A percentile compares a stretch with the other conserved stretches of the same genome.
These are phyloP conservation scores for Ambrosia hybrid DNA, from an alignment of 140 eudicot genomes.

Conservation along the genomic window DNA sequence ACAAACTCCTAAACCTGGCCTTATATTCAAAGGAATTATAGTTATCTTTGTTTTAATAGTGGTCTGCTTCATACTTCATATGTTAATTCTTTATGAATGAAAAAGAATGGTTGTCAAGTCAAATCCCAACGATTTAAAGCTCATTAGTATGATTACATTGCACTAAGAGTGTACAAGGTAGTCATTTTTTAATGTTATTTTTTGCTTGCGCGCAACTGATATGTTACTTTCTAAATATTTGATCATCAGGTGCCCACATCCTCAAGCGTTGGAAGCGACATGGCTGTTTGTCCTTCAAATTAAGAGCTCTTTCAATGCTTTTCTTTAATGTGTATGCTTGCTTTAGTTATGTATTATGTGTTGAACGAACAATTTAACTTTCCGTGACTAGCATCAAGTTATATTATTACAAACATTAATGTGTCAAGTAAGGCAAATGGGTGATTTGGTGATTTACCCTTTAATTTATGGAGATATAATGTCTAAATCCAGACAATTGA, in stretches of 20 bases:
- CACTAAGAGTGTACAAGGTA: not conserved
- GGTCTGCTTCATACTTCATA: no score
- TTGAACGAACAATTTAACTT: no score
- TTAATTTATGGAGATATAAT: not conserved
- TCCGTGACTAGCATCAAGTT: not conserved
- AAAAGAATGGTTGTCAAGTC: no score
- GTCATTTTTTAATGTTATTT: not conserved
- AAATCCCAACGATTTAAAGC: no score
- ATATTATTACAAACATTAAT: no score
- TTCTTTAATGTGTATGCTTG: not conserved
- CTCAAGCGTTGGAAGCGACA: not conserved
- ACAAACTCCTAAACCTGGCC: no score
- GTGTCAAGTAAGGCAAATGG: not conserved
- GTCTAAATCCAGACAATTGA: not conserved
- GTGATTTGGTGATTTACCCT: not conserved
- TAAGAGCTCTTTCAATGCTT: constrained; percentile 1
- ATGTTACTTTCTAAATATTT: not conserved
- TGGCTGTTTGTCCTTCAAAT: not conserved
- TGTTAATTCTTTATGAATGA: no score
- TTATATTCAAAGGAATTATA: no score
- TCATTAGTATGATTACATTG: not conserved
- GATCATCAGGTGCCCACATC: not conserved
- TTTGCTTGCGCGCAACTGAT: not conserved
- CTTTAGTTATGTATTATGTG: not conserved
- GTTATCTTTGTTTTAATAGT: no score